These are phyloP conservation scores for Mrakia gelida DNA, from an alignment of 768 basidiomycete genomes.

Conservation along the genomic window DNA sequence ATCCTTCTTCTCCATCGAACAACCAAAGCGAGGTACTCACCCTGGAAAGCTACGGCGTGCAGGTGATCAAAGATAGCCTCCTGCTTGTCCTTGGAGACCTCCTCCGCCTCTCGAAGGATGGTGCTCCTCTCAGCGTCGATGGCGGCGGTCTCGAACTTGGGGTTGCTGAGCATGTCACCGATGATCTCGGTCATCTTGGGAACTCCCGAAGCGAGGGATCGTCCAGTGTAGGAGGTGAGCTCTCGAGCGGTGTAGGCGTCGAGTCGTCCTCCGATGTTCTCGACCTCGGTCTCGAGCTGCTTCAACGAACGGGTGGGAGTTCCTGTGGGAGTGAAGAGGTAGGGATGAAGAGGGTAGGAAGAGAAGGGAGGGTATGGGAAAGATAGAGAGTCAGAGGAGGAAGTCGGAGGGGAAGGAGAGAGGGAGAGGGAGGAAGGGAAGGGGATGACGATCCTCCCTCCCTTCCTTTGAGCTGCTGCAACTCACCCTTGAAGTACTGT, in stretches of 20 bases:
- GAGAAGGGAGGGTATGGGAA: background rate
- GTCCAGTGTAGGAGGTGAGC: conserved; percentile 99
- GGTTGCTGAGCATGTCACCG: conserved; percentile 94
- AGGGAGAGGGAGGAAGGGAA: background rate
- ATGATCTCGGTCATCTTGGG: conserved; percentile 89
- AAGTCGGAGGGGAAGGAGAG: background rate
- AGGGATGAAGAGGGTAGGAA: background rate
- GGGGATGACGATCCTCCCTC: conserved; percentile 1
- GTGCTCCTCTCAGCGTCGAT: conserved; percentile 96
- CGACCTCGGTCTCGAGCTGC: conserved; percentile 83
- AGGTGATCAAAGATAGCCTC: conserved; percentile 99
- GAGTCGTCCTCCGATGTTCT: conserved; percentile 93
- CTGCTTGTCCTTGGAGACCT: conserved; percentile 97
- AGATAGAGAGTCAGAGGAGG: background rate
- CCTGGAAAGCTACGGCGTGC: conserved; percentile 93
- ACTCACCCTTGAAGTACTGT: conserved; percentile 51
- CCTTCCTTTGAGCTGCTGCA: background rate
- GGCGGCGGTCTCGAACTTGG: conserved; percentile 78
- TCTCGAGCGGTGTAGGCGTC: conserved; percentile 98
- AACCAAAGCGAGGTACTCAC: conserved; percentile 50
- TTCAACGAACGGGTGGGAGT: conserved; percentile 28
- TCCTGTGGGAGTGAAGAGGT: conserved; percentile 2
- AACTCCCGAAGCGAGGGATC: conserved; percentile 95
- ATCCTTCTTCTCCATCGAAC: background rate
- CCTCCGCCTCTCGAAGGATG: conserved; percentile 94